phyloP scores from a whole-genome alignment of 2,329 filamentous ascomycete genomes.

The Plenodomus tracheiphilus region DNA sequence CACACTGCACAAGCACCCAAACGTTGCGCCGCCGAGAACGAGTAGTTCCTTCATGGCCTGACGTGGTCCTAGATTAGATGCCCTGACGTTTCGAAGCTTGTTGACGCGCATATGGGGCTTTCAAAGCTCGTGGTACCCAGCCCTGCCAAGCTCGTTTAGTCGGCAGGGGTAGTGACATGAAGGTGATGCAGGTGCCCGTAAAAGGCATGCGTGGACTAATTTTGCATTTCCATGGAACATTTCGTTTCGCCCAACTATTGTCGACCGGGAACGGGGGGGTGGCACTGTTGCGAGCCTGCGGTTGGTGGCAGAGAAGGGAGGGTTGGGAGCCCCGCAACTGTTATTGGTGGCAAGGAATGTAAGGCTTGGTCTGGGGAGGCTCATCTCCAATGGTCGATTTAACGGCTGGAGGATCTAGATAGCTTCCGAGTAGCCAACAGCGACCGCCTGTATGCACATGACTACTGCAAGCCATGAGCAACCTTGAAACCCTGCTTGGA shows the following conservation, averaged over 20 bases:
- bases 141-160: slow-evolving; percentile 19
- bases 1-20: background rate
- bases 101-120: slow-evolving; percentile 1
- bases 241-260: slow-evolving; percentile 9
- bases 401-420: slow-evolving; percentile 27
- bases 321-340: slow-evolving; percentile 17
- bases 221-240: slow-evolving; percentile 15
- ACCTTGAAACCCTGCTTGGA: slow-evolving; percentile 22
- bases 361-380: slow-evolving; percentile 22
- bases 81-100: background rate
- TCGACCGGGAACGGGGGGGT: slow-evolving; percentile 18
- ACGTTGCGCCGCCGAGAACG: background rate
- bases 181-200: slow-evolving; percentile 30
- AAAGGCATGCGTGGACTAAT: slow-evolving; percentile 17
- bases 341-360: slow-evolving; percentile 36
- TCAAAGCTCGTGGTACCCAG: slow-evolving; percentile 8
- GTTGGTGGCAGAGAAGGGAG: slow-evolving; percentile 18
- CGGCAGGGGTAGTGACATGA: slow-evolving; percentile 23
- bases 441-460: slow-evolving; percentile 26
- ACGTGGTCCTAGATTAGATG: background rate
- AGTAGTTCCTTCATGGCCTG: background rate
- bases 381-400: slow-evolving; percentile 21
- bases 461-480: slow-evolving; percentile 27
- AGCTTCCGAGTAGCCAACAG: slow-evolving; percentile 21
- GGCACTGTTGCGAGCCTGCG: slow-evolving; percentile 11